Evolutionary conservation across 164 flowering plant species (phyloP), one percentile per base, ranked within the genome.

Genomic region (Magnolia changhungtana): DNA sequence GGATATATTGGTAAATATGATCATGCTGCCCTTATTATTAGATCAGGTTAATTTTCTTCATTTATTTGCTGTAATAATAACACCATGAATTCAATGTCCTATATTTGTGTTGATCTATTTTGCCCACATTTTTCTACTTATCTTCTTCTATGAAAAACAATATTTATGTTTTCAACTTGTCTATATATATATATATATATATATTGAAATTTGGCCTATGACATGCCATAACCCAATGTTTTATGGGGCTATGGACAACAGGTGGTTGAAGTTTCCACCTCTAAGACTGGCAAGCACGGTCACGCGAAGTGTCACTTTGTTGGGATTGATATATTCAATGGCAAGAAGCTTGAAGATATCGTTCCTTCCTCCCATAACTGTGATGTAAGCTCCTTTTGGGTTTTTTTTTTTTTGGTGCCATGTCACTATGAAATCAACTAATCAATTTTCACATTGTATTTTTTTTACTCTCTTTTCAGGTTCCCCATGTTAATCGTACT

Each of bases 301-400:
- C 87, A 85, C 75, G 89, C 89, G 52, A 87, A 87, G 75, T 85
- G 89, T 76, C 89, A 87, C 80, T 87, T 87, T 82, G 89, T 87
- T 27, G 88, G 55, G 4, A 87, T 85, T 72, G 89, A 87, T 75
- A 85, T 87, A 50, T 86, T 86, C 75, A 90, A 69, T 77, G 85
- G 83, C 24, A 90, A 90, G 83, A 90, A 90, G 83, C 90, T 88
- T 55, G 92, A 88, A 78, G 92, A 88, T 87, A 88, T 89, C 81
- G 92, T 89, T 19, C 89, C 91, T 31, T 89, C 92, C 7, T 89
- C 92, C 80, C 92, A 89, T 82, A 88, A 88, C 73, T 87, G 89
- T 82, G 92, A 89, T 83, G 90, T 89, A 79, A 52, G 69, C 23
- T 63, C 31, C 27, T 27, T 63, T n/a, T 63, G 7, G 50, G 50